A percentile compares a stretch with the other conserved stretches of the same genome.
Evolutionary conservation across 768 basidiomycete genomes (phyloP).

Genomic region (Tubosaeta sp.): DNA sequence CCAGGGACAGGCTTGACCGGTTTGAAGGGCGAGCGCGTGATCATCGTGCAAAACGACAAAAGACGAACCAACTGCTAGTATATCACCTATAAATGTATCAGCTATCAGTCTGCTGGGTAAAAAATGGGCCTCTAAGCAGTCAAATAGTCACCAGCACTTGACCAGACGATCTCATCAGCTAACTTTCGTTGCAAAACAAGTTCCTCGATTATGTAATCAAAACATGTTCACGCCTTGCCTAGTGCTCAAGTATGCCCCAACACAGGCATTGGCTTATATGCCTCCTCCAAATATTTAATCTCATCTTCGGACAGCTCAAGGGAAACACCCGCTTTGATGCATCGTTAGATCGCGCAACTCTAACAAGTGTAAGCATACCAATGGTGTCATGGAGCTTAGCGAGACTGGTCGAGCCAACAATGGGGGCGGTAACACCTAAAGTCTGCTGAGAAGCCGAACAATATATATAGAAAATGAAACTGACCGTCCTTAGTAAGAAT

Average conservation of each 20-base stretch:
- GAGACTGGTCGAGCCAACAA: constrained; percentile 41
- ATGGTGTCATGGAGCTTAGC: constrained; percentile 40
- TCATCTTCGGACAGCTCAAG: constrained; percentile 47
- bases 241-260: constrained; percentile 34
- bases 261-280: constrained; percentile 39
- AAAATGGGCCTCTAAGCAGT: constrained; percentile 4
- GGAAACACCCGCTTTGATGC: constrained; percentile 31
- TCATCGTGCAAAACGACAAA: constrained; percentile 15
- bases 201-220: constrained; percentile 16
- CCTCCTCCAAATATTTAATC: constrained; percentile 41
- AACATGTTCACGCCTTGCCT: too few species aligned
- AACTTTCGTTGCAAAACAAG: not conserved
- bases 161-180: constrained; percentile 13
- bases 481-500: constrained; percentile 28
- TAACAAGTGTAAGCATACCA: constrained; percentile 20
- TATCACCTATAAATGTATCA: constrained; percentile 4
- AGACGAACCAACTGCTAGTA: not conserved
- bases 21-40: constrained; percentile 28
- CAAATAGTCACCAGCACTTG: not conserved
- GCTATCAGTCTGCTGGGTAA: not conserved
- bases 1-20: constrained; percentile 8
- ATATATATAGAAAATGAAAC: not conserved
- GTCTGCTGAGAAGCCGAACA: not conserved
- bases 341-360: constrained; percentile 1
- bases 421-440: constrained; percentile 38